Conservation (phyloP, 768 basidiomycete genomes). For the Suillus sp. region DNA sequence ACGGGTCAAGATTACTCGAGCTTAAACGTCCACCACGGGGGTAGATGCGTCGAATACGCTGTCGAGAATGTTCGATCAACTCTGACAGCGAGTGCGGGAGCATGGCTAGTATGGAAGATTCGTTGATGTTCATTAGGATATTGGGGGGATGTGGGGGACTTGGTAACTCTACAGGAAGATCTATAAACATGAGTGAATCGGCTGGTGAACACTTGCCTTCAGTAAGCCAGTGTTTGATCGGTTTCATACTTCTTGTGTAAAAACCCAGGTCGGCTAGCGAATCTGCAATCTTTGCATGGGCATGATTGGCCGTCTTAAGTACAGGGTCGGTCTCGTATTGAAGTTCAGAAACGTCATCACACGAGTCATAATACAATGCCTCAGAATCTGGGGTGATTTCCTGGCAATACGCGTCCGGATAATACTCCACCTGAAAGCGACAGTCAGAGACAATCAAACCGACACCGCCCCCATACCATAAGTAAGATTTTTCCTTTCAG, state of each 20-base stretch:
- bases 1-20: conserved; percentile 56
- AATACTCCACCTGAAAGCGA: conserved; percentile 53
- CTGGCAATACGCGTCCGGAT: conserved; percentile 33
- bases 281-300: conserved; percentile 44
- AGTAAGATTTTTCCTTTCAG: conserved; percentile 56
- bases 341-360: conserved; percentile 26
- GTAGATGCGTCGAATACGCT: conserved; percentile 56
- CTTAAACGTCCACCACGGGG: conserved; percentile 58
- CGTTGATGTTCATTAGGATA: conserved; percentile 63
- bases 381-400: conserved; percentile 7
- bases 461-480: conserved; percentile 43
- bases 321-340: conserved; percentile 16
- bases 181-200: background rate
- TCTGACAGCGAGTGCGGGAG: conserved; percentile 37
- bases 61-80: conserved; percentile 45
- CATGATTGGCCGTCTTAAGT: conserved; percentile 1
- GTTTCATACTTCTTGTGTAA: conserved; percentile 67
- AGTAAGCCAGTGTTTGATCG: conserved; percentile 50
- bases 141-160: conserved; percentile 36
- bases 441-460: background rate
- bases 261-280: conserved; percentile 57
- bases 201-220: conserved; percentile 32
- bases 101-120: conserved; percentile 46
- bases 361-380: conserved; percentile 10
- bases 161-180: conserved; percentile 14